Conservation (phyloP, 2,329 filamentous ascomycete species). For the Ilyonectria mors-panacis region DNA sequence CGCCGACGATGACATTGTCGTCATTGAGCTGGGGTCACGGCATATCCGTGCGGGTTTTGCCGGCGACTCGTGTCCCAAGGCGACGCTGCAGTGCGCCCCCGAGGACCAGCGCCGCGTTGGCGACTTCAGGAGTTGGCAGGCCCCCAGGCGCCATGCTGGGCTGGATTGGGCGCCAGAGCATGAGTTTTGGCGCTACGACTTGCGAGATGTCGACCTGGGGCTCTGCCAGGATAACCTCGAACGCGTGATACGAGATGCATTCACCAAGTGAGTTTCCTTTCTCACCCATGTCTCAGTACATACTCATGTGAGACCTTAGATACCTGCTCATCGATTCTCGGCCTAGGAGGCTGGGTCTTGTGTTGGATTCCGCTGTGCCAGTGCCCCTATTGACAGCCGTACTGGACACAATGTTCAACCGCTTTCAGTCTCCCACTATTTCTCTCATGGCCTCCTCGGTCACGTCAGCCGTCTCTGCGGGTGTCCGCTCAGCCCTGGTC, state of each 20-base stretch:
- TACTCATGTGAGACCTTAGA: slow-evolving; percentile 55
- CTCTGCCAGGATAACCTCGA: slow-evolving; percentile 91
- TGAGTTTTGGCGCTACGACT: slow-evolving; percentile 85
- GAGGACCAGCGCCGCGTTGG: slow-evolving; percentile 83
- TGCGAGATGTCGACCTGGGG: slow-evolving; percentile 81
- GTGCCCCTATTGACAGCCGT: slow-evolving; percentile 82
- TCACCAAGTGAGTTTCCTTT: slow-evolving; percentile 77
- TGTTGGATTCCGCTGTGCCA: slow-evolving; percentile 83
- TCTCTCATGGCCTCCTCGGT: slow-evolving; percentile 85
- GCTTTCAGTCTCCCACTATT: slow-evolving; percentile 84
- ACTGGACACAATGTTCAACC: slow-evolving; percentile 84
- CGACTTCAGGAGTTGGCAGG: slow-evolving; percentile 82
- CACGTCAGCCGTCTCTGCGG: slow-evolving; percentile 82
- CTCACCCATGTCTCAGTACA: not conserved
- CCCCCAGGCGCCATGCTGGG: slow-evolving; percentile 61
- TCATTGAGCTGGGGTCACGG: slow-evolving; percentile 87
- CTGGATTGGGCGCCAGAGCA: slow-evolving; percentile 74
- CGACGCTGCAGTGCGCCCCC: slow-evolving; percentile 78
- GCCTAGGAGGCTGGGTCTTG: slow-evolving; percentile 80
- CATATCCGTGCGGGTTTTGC: slow-evolving; percentile 88
- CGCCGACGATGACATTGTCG: slow-evolving; percentile 86
- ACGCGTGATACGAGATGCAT: slow-evolving; percentile 83
- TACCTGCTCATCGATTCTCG: slow-evolving; percentile 81
- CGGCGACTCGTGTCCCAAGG: slow-evolving; percentile 84
- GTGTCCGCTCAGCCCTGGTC: slow-evolving; percentile 87